Base-by-base conservation (phyloP, 768 basidiomycete genomes). In the Tylopilus subfusipes region DNA sequence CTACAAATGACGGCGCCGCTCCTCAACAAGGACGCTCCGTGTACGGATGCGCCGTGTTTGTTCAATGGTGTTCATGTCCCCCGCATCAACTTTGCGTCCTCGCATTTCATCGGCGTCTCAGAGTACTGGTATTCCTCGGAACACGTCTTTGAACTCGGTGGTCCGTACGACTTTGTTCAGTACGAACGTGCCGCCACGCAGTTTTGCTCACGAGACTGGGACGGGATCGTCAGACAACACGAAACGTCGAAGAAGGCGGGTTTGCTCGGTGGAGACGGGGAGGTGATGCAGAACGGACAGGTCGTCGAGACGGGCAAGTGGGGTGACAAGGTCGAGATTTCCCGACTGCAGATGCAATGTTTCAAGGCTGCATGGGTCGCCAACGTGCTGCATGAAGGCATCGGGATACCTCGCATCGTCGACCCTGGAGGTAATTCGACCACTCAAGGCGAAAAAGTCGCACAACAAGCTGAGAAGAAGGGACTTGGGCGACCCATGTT, bases 111-210 rank as follows among this genome's bases (percentile, higher is more conserved):
- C 62, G 97, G 97, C 4, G 86, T 99, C 36, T 95, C 93, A 14
- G 97, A 99, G 70, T 99, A 98, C 69, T 99, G 96, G 96, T 98
- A 98, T 72, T 98, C 96, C 24, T 93, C 94, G 11, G 94, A 99
- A 63, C 94, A 98, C 69, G 88, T 98, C 45, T 93, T 97, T 63
- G 92, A 91, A 2, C 80, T 98, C 3, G 95, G 94, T 21, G 97
- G 97, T 3, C 80, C 93, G 21, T 99, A 98, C 75, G 90, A 98
- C 68, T 96, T 92, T 66, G 90, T 93, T 25, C 88, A 96, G 68
- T 99, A 96, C 71, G 96, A 98, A 68, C 87, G 88, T 40, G 93
- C 93, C 16, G 97, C 97, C 16, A 80, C 85, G 7, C 76, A 85
- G 25, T 99, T 93, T 67, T 99, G 97, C 61, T 75, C 76, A 1